Conservation (phyloP, 1,284 basidiomycete species). For the Rugosomyces carneus region DNA sequence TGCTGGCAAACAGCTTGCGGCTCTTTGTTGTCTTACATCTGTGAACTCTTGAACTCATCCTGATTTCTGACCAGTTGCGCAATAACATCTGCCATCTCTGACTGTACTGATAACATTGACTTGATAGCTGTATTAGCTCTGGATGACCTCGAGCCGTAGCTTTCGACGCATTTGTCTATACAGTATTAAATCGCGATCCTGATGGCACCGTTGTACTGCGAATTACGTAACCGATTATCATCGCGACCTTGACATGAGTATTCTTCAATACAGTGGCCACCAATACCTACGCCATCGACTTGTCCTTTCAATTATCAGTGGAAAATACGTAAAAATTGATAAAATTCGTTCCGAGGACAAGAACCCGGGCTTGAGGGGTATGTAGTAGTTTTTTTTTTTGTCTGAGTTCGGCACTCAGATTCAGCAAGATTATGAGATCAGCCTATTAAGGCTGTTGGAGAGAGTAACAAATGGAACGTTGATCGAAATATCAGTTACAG, state of each 20-base stretch:
- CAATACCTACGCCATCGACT: constrained; percentile 82
- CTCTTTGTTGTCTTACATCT: too few species aligned
- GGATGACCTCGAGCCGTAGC: too few species aligned
- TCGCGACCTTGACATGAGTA: constrained; percentile 16
- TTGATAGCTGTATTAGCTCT: too few species aligned
- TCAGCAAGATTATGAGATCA: constrained; percentile 83
- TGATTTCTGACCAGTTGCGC: too few species aligned
- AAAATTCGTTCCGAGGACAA: constrained; percentile 89
- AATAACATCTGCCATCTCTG: too few species aligned
- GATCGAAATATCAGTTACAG: constrained; percentile 96
- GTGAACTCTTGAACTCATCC: too few species aligned
- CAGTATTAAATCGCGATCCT: too few species aligned
- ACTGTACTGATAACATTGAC: too few species aligned
- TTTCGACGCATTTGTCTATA: too few species aligned
- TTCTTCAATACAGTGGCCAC: constrained; percentile 72
- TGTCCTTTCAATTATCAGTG: constrained; percentile 83
- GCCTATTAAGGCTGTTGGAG: constrained; percentile 84
- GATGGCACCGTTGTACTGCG: too few species aligned
- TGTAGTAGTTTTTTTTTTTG: constrained; percentile 13
- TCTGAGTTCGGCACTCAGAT: background rate
- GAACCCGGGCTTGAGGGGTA: constrained; percentile 88
- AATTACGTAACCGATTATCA: constrained; percentile 14
- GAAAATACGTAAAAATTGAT: constrained; percentile 83
- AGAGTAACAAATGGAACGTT: constrained; percentile 92
- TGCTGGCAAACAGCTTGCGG: too few species aligned